phyloP scores from a whole-genome alignment of 1,139 yeast species.

The Protomyces gravidus region DNA sequence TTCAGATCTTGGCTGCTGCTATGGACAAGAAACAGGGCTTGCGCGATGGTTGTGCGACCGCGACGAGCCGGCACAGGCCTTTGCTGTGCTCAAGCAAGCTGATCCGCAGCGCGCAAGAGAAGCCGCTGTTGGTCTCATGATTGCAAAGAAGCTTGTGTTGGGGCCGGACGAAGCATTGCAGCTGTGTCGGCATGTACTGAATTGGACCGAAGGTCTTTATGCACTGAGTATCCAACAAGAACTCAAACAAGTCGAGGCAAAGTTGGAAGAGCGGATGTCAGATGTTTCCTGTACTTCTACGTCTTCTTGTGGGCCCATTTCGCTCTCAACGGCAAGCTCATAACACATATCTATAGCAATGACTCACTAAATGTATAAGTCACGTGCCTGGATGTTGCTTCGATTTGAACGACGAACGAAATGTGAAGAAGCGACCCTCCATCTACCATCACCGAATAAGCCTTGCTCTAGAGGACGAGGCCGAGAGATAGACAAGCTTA shows the following conservation, averaged over 20 bases:
- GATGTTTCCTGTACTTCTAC: conserved; percentile 18
- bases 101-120: conserved; percentile 16
- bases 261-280: not conserved
- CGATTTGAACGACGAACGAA: too few relatives aligned
- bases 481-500: too few relatives aligned
- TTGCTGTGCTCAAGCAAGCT: conserved; percentile 9
- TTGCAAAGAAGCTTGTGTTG: conserved; percentile 6
- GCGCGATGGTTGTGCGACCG: conserved; percentile 12
- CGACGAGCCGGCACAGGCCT: conserved; percentile 2
- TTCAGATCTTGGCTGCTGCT: not conserved
- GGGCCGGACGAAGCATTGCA: not conserved
- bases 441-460: too few relatives aligned
- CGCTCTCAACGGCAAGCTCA: too few relatives aligned
- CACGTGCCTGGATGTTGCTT: too few relatives aligned
- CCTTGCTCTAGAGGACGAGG: too few relatives aligned
- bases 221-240: conserved; percentile 15
- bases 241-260: conserved; percentile 5
- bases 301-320: not conserved
- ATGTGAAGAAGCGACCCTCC: too few relatives aligned
- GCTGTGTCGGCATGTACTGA: conserved; percentile 5
- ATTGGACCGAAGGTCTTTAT: conserved; percentile 15
- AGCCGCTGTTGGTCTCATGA: conserved; percentile 10
- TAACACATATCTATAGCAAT: too few relatives aligned
- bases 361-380: too few relatives aligned
- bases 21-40: conserved; percentile 22